Conservation (phyloP, 1,284 basidiomycete genomes). For the Ustilago tritici region DNA sequence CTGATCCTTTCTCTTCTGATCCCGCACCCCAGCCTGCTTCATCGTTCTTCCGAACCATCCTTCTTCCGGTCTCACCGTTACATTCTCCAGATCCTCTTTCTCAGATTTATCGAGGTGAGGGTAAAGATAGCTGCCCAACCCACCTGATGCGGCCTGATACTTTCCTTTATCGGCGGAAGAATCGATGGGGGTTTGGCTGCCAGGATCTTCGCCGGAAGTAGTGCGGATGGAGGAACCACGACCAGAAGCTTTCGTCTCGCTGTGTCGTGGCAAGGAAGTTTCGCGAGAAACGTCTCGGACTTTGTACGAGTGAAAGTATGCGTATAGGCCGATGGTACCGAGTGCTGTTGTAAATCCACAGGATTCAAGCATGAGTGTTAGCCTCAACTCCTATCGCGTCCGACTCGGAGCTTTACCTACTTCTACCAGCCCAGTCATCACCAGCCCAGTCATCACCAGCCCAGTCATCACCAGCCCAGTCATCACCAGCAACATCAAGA, state of each 20-base stretch:
- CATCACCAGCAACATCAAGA: neutral
- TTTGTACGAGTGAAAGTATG: conserved; percentile 36
- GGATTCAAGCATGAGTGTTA: neutral
- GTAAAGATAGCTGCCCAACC: conserved; percentile 6
- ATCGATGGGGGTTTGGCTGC: neutral
- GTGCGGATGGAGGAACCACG: conserved; percentile 11
- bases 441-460: no score
- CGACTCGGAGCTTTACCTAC: neutral
- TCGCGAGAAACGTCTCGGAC: conserved; percentile 18
- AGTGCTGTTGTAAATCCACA: conserved; percentile 14
- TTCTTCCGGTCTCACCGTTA: conserved; percentile 12
- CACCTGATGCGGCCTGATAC: conserved; percentile 30
- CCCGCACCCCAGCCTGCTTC: conserved; percentile 29
- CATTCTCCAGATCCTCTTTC: conserved; percentile 21
- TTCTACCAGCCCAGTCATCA: neutral
- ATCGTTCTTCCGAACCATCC: conserved; percentile 30
- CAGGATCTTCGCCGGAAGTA: conserved; percentile 9
- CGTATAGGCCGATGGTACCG: conserved; percentile 30
- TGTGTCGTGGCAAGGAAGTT: conserved; percentile 16
- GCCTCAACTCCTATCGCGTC: no score
- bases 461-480: no score
- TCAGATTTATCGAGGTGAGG: conserved; percentile 22
- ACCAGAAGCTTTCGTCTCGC: conserved; percentile 26
- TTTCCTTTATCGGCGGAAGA: neutral
- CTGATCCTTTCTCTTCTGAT: conserved; percentile 23